Evolutionary conservation across 2,329 filamentous ascomycete genomes (phyloP), one percentile per base, ranked within the genome.

Genomic region (Chrysoporthe puriensis): DNA sequence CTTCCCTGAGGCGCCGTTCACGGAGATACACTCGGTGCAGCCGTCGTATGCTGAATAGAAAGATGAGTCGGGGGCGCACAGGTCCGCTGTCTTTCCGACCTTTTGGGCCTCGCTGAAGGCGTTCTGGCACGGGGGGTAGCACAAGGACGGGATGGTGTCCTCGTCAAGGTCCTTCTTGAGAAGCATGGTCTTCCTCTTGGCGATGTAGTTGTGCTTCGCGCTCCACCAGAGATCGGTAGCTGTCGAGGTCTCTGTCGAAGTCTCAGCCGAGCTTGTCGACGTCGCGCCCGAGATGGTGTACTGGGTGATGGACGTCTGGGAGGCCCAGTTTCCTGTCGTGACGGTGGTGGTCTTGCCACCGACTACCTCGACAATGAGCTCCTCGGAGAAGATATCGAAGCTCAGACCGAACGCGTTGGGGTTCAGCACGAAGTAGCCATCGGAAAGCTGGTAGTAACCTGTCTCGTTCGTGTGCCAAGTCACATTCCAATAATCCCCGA

Each of bases 391-490:
- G 21, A 91, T 88, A 54, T 84, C 85, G 68, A 86, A 89, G 62
- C 82, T 85, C 18, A 92, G 79, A 4, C 89, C 89, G 67, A 92
- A 92, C 0, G 82, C 82, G 1, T 80, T 75, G 0, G 90, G 87
- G 66, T 88, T 81, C n/a, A 92, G 81, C 68, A 91, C 84, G 78
- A 88, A 92, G 74, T 91, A 91, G 3, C 84, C 86, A 0, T 81
- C 74, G 0, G 79, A 81, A 1, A 84, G 81, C 1, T 84, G 84
- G 70, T 84, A 89, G 73, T 85, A 88, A 18, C 77, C 70, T 0
- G 84, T 86, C 56, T 79, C 66, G 66, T 82, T 80, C 1, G 75
- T 71, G 0, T 76, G 72, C 86, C 86, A 89, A 0, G 72, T 73
- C 0, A 81, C 74, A 1, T 71, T 71, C 1, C 73, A 72, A 69